phyloP scores from a whole-genome alignment of 2,329 filamentous ascomycete genomes.

The Nakataea oryzae region DNA sequence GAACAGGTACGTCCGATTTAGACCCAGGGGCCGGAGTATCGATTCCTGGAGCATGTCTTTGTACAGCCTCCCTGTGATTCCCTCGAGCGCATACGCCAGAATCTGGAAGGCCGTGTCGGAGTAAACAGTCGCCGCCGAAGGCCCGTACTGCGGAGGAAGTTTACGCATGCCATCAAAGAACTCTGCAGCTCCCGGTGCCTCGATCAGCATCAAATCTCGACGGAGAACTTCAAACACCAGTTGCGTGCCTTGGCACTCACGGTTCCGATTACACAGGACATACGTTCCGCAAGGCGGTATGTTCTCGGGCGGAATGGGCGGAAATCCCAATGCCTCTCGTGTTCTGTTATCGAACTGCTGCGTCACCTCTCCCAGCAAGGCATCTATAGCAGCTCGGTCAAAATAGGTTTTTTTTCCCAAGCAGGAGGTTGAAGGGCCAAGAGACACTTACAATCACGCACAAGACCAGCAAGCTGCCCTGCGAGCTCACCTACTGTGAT shows the following conservation, averaged over 20 bases:
- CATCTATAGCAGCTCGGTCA: constrained; percentile 1
- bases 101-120: constrained; percentile 25
- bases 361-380: constrained; percentile 7
- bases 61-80: constrained; percentile 23
- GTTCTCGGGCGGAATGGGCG: constrained; percentile 4
- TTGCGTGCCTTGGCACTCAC: constrained; percentile 3
- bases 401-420: neutral
- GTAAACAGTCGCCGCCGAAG: constrained; percentile 13
- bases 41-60: constrained; percentile 16
- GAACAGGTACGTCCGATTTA: constrained; percentile 16
- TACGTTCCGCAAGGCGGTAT: constrained; percentile 7
- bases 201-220: neutral
- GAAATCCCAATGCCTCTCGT: constrained; percentile 6
- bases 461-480: constrained; percentile 23
- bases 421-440: neutral
- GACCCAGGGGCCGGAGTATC: constrained; percentile 19
- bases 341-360: constrained; percentile 1
- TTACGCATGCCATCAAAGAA: constrained; percentile 8
- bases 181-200: neutral
- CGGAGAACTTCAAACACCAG: neutral
- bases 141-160: constrained; percentile 3
- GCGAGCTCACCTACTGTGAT: constrained; percentile 25
- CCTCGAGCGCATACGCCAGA: constrained; percentile 25
- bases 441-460: constrained; percentile 20
- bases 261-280: constrained; percentile 5